Conservation (phyloP, 345 rosid genomes). For the Eutrema heterophyllum region DNA sequence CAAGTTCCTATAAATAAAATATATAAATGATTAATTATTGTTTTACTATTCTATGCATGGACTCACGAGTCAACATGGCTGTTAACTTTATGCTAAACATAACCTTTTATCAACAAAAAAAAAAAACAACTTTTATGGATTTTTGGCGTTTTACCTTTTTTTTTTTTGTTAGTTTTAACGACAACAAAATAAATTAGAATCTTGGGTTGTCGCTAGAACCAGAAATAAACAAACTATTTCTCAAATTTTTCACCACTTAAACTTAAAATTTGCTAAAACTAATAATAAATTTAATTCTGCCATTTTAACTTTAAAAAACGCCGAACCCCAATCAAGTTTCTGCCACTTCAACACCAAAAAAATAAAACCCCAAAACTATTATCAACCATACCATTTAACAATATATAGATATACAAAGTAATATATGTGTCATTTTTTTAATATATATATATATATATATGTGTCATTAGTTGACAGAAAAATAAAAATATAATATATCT, state of each 20-base stretch:
- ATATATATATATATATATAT: neutral
- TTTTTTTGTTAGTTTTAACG: neutral
- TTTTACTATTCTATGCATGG: slow-evolving; percentile 9
- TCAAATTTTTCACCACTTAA: neutral
- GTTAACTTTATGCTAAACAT: neutral
- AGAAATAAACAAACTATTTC: neutral
- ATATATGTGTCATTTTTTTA: neutral
- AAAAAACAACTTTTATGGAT: neutral
- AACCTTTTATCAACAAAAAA: too few species aligned
- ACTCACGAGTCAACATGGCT: neutral
- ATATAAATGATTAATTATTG: neutral
- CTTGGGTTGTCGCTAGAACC: neutral
- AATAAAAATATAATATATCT: neutral
- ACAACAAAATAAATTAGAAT: neutral
- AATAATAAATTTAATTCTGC: neutral
- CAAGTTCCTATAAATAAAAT: slow-evolving; percentile 35
- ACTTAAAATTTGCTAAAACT: neutral
- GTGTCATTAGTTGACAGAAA: neutral
- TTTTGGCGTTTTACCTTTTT: neutral
- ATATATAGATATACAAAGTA: neutral
- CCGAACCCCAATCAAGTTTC: neutral
- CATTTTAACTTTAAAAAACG: neutral
- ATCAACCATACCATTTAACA: neutral
- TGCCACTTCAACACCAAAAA: neutral
- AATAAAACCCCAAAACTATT: neutral